Evolutionary conservation across 2,329 filamentous ascomycete species (phyloP).

Genomic region (Penicillium brasilianum): DNA sequence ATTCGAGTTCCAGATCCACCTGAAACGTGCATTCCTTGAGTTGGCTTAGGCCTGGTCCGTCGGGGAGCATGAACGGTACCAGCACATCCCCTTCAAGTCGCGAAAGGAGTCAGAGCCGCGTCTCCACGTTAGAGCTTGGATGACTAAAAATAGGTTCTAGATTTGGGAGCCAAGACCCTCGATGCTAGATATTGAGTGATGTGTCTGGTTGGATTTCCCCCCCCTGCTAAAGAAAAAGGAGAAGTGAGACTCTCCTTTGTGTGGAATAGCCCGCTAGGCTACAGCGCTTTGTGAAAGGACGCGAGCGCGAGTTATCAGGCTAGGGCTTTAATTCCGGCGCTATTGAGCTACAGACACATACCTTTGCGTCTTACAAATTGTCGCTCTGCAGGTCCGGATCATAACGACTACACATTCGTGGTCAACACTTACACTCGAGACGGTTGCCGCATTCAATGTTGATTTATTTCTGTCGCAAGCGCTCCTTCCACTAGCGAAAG

Average conservation of each 20-base stretch:
- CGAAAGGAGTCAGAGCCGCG: constrained; percentile 12
- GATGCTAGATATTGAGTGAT: neutral
- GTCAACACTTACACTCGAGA: neutral
- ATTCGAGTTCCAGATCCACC: constrained; percentile 9
- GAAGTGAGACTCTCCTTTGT: neutral
- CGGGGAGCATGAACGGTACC: constrained; percentile 6
- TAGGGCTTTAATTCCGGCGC: constrained; percentile 4
- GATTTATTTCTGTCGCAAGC: constrained; percentile 4
- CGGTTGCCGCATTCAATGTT: neutral
- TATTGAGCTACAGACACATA: neutral
- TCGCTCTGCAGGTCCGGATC: constrained; percentile 1
- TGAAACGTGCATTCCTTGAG: constrained; percentile 11
- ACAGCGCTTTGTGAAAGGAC: constrained; percentile 4
- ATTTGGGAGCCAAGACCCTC: neutral
- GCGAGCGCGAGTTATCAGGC: neutral
- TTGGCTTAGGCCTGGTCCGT: constrained; percentile 11
- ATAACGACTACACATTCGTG: neutral
- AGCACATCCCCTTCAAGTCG: neutral
- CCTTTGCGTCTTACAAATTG: neutral
- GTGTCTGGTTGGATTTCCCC: neutral
- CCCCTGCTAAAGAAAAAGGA: neutral
- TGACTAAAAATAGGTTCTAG: constrained; percentile 16
- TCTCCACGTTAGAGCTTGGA: constrained; percentile 5
- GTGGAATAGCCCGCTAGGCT: neutral
- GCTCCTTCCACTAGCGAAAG: constrained; percentile 21